Evolutionary conservation across 208 protist genomes (phyloP).

Genomic region (Sergeia podlipaevii): DNA sequence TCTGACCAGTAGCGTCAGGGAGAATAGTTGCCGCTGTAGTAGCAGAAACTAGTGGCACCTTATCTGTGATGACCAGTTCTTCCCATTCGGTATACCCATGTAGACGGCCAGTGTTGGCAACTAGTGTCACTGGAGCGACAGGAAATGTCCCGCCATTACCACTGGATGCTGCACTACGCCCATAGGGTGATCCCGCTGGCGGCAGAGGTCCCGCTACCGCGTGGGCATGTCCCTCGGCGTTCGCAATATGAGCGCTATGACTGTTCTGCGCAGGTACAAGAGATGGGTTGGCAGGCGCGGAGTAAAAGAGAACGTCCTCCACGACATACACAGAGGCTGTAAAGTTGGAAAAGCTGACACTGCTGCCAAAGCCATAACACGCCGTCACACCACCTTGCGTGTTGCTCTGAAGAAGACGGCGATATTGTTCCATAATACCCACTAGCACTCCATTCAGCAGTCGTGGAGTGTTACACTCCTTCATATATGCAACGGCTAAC

Average conservation of each 20-base stretch:
- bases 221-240: no score
- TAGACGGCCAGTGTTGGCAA: no score
- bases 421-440: slow-evolving; percentile 54
- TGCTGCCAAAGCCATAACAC: slow-evolving; percentile 29
- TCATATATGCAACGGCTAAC: slow-evolving; percentile 49
- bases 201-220: no score
- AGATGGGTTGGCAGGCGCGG: slow-evolving; percentile 6
- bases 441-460: slow-evolving; percentile 53
- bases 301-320: slow-evolving; percentile 78
- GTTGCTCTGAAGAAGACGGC: slow-evolving; percentile 11
- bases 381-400: slow-evolving; percentile 3
- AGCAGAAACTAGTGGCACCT: no score
- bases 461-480: slow-evolving; percentile 23
- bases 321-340: slow-evolving; percentile 45
- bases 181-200: no score
- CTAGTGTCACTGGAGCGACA: no score
- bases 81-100: slow-evolving; percentile 54
- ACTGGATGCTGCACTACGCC: no score
- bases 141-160: neutral
- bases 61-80: slow-evolving; percentile 32
- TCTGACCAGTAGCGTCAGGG: neutral
- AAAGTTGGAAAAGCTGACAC: slow-evolving; percentile 40
- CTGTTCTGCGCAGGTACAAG: no score
- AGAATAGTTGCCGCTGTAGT: neutral
- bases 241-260: no score